Evolutionary conservation across 1,139 yeast genomes (phyloP), one percentile per base, ranked within the genome.

Genomic region (Protomyces macrosporus): DNA sequence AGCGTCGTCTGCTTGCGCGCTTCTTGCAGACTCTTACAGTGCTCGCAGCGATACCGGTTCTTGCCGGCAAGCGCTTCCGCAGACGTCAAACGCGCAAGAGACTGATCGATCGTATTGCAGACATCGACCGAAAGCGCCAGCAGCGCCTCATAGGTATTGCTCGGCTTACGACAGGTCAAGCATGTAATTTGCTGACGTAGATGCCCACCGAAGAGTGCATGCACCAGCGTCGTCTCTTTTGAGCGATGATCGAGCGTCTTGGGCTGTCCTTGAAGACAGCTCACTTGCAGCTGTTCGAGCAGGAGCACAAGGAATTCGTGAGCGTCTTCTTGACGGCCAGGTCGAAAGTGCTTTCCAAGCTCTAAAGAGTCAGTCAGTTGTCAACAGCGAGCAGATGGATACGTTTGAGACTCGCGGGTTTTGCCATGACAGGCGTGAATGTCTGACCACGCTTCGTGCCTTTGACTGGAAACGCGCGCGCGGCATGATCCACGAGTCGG

Each of bases 191-290:
- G 81, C 76, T 93, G 98, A 70, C 86, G 83, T 66, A 91, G 77
- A 60, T 89, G 77, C 2, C 98, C 98, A 35, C 98, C 98, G 76
- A 93, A 93, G 30, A 93, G 88, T 72, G 91, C 97, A 75, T 93
- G 91, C 32, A 93, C 79, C 37, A 91, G 86, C 60, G 96, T 87
- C 68, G 86, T 81, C 70, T 89, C 71, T 39, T 70, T 66, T 32
- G 68, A 56, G 4, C 70, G 65, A 42, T 67, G 68, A 30, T 66
- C 67, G 10, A 69, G 65, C 5, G 45, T 54, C 42, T 61, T 65
- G 10, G 57, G 45, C 6, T 59, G 55, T 34, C 60, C 63, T 36
- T 57, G 62, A 39, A 66, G 53, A 30, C 60, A 57, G 35, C 69
- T 42, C 7, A 64, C 53, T 48, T 70, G 71, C 51, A 70, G 53